phyloP scores from a whole-genome alignment of 2,329 filamentous ascomycete species.

The Leptographium wingfieldii region DNA sequence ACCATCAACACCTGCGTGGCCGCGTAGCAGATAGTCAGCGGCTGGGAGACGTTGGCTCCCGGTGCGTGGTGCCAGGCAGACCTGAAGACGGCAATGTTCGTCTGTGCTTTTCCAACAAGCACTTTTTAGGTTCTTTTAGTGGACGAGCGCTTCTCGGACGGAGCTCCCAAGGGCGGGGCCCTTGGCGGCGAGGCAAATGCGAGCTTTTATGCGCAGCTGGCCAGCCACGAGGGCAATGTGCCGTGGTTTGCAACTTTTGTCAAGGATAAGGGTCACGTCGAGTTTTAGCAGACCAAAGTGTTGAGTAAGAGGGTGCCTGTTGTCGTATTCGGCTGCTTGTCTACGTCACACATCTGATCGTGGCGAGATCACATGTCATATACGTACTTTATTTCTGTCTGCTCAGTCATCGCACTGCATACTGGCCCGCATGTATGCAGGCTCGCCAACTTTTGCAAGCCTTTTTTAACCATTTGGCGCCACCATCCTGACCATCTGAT shows the following conservation, averaged over 20 bases:
- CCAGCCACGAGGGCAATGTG: background rate
- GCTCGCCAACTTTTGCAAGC: too few relatives aligned
- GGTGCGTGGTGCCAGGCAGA: background rate
- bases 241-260: background rate
- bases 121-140: background rate
- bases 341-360: too few relatives aligned
- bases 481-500: too few relatives aligned
- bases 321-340: too few relatives aligned
- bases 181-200: background rate
- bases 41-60: background rate
- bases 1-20: background rate
- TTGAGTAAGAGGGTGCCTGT: too few relatives aligned
- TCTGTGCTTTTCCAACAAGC: background rate
- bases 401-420: too few relatives aligned
- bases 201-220: background rate
- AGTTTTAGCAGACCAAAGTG: background rate
- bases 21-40: background rate
- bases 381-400: too few relatives aligned
- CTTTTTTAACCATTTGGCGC: too few relatives aligned
- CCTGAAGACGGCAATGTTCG: background rate
- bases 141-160: background rate
- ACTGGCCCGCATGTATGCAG: too few relatives aligned
- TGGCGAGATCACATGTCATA: too few relatives aligned
- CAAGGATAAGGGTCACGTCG: background rate
- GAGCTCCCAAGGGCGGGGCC: background rate